Base-by-base conservation (phyloP, 1,284 basidiomycete species). In the Schizophyllum commune region DNA sequence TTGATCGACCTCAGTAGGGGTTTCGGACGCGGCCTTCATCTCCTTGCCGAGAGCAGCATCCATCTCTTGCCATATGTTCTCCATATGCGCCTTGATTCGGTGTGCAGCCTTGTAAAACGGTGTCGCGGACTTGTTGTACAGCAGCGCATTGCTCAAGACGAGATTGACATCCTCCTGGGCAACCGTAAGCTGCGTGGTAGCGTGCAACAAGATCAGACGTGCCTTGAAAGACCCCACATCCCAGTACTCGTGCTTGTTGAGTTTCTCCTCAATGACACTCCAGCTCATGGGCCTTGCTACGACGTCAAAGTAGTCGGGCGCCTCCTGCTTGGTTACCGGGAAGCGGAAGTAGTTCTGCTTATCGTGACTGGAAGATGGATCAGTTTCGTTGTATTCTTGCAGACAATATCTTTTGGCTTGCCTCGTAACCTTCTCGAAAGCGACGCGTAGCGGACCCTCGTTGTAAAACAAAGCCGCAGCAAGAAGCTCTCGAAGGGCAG, bases 241-340 rank as follows among this genome's bases (percentile, higher is more conserved):
- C 73, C 85, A 83, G 73, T 99, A 99, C 63, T 84, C 80, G 61
- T 92, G 87, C 55, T 79, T 76, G 59, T 94, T 88, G 32, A 99
- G 73, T 72, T 92, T 95, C 13, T 76, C 74, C 32, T 91, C 86
- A 64, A 99, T 97, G 52, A 77, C 79, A 19, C 79, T 77, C 93
- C 95, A 98, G 66, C 88, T 88, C 92, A 98, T 98, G 0, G 96
- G 96, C 9, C 82, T 77, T 68, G 89, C 84, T 71, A 99, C 82
- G 58, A 97, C 78, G 58, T 94, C 89, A 69, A 89, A 92, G 72
- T 99, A 99, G 71, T 98, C 96, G 0, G 96, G 95, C 0, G 94
- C 94, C 52, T 92, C 88, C 0, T 72, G 72, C 60, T 79, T 83
- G 32, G 83, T 89, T n/a, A 97, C 94, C 0, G 93, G 92, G 63